Conservation (phyloP, 2,329 filamentous ascomycete species). For the Emericellopsis cladophorae region DNA sequence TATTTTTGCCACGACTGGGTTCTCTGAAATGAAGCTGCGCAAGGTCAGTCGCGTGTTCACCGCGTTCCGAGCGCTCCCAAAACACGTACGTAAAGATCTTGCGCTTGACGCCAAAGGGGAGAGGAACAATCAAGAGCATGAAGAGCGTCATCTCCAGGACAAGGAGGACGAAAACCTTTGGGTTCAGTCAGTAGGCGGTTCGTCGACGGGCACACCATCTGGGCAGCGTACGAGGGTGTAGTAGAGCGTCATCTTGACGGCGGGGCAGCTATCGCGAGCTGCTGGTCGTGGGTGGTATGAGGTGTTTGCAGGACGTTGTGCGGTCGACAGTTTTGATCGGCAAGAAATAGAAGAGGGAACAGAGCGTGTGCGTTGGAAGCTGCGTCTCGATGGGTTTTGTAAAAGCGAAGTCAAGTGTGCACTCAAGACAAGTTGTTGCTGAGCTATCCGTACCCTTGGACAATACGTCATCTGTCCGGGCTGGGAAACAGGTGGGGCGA, state of each 20-base stretch:
- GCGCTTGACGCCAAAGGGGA: constrained; percentile 77
- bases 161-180: constrained; percentile 69
- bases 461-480: too few species aligned
- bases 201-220: too few species aligned
- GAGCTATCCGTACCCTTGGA: too few species aligned
- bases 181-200: neutral
- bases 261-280: constrained; percentile 3
- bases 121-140: constrained; percentile 68
- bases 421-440: too few species aligned
- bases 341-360: too few species aligned
- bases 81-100: constrained; percentile 61
- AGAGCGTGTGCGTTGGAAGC: too few species aligned
- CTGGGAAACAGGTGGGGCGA: too few species aligned
- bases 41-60: neutral
- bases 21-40: constrained; percentile 81
- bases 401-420: too few species aligned
- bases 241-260: constrained; percentile 43
- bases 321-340: too few species aligned
- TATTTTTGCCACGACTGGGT: constrained; percentile 70
- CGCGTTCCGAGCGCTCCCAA: neutral
- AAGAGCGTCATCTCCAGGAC: constrained; percentile 76
- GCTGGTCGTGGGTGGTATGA: too few species aligned
- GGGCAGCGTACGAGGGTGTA: constrained; percentile 34
- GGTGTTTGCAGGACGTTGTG: too few species aligned
- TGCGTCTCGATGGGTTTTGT: too few species aligned